Base-by-base conservation (phyloP, 192 early-diverging fungal species). In the Coemansia sp. region DNA sequence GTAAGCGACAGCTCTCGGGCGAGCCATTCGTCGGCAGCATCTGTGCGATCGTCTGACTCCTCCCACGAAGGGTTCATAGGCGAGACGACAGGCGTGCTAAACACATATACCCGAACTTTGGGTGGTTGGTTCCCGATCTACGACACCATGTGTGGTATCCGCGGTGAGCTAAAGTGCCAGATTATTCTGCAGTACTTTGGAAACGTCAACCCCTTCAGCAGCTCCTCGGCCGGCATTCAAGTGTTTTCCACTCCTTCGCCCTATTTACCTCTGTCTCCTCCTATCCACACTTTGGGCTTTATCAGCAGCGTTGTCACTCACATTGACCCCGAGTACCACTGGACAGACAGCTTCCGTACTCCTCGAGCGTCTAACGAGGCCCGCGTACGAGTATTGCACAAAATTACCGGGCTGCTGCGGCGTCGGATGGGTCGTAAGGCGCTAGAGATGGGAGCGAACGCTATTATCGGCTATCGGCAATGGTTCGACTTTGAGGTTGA, bases 281-380 rank as follows among this genome's bases (percentile, higher is more conserved):
- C 36, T 66, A 29, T 73, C n/a, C 70, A 81, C 12, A 76, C 92
- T n/a, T 71, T 88, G 20, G 93, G 93, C 1, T 93, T 94, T 63
- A 93, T 94, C 18, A 87, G 80, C 68, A 88, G 89, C 10, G 63
- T 94, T 18, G 83, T 90, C 9, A 87, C 73, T 63, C 88, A 90
- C 34, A 89, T 91, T 54, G 93, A 94, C 67, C 93, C 93, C 9
- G 93, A 94, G 77, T 94, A 93, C 73, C 89, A 93, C 61, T 93
- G 91, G 90, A 87, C 85, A 29, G 92, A 95, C 77, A 90, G 84
- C 65, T 95, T 95, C 64, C 86, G 93, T 8, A 91, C 92, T 9
- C 91, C 92, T 4, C 80, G 92, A 18, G 91, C 90, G 7, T 91
- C 90, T 2, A 95, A 95, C 74, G 91, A 95, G 64, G 87, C 90